These are phyloP conservation scores for Articulospora tetracladia DNA, from an alignment of 495 filamentous ascomycete genomes.

Conservation along the genomic window DNA sequence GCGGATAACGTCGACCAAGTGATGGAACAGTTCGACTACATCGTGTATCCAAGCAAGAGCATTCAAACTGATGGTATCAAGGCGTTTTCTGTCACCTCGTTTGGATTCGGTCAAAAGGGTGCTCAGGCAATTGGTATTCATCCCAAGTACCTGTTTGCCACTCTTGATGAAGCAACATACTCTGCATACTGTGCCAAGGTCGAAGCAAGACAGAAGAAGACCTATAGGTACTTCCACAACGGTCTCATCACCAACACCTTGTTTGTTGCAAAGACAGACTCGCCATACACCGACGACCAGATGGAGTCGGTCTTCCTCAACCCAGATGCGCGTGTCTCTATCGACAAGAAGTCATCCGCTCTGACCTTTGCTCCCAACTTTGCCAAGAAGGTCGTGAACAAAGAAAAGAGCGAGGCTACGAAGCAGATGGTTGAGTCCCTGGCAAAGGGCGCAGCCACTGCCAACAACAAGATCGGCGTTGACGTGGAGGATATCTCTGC, in stretches of 20 bases:
- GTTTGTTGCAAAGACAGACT: constrained; percentile 89
- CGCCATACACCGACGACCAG: constrained; percentile 86
- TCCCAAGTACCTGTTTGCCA: constrained; percentile 90
- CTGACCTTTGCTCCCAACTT: constrained; percentile 67
- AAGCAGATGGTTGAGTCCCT: constrained; percentile 74
- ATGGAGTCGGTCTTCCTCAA: constrained; percentile 87
- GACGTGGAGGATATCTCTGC: constrained; percentile 84
- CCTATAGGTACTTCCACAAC: constrained; percentile 97
- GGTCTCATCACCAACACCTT: constrained; percentile 94
- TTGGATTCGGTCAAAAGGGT: constrained; percentile 99
- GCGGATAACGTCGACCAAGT: constrained; percentile 95
- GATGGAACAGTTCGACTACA: constrained; percentile 96
- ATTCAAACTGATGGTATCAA: constrained; percentile 98
- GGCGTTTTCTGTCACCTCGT: constrained; percentile 97
- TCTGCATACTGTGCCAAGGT: constrained; percentile 82
- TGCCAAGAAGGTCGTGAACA: constrained; percentile 50
- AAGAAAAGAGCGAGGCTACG: constrained; percentile 55
- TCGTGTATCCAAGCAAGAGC: constrained; percentile 90
- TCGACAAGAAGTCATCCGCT: constrained; percentile 77
- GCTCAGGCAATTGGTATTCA: constrained; percentile 96
- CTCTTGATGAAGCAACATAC: constrained; percentile 84
- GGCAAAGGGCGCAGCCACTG: constrained; percentile 63
- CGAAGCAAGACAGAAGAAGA: constrained; percentile 90
- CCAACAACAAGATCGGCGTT: constrained; percentile 81
- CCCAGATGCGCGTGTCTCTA: constrained; percentile 81